These are phyloP conservation scores for Biscogniauxia mediterranea DNA, from an alignment of 2,329 filamentous ascomycete genomes.

Conservation along the genomic window DNA sequence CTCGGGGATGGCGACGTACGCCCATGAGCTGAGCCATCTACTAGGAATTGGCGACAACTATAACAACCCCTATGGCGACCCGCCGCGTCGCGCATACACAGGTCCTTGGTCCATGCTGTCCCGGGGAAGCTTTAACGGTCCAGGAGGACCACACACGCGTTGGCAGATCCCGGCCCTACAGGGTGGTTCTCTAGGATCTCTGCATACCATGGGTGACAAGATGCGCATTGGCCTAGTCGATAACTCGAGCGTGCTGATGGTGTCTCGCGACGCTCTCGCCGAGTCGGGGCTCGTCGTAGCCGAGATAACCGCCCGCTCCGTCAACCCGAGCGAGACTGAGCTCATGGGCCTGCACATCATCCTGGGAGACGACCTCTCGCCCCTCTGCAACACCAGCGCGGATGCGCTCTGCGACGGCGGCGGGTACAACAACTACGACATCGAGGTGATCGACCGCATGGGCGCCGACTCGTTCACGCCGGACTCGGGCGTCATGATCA, in stretches of 20 bases:
- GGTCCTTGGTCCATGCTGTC: constrained; percentile 54
- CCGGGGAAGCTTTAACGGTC: constrained; percentile 51
- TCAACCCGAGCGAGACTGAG: constrained; percentile 38
- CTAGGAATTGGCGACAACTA: constrained; percentile 55
- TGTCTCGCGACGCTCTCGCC: constrained; percentile 43
- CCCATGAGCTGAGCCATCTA: constrained; percentile 52
- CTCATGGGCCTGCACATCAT: constrained; percentile 48
- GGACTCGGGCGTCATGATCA: constrained; percentile 52
- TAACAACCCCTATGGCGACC: constrained; percentile 50
- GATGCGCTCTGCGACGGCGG: constrained; percentile 52
- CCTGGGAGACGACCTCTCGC: constrained; percentile 45
- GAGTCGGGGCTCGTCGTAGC: constrained; percentile 44
- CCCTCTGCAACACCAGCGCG: constrained; percentile 39
- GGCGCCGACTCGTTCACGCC: constrained; percentile 52
- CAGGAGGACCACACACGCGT: constrained; percentile 50
- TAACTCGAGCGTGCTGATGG: constrained; percentile 41
- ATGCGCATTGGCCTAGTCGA: constrained; percentile 48
- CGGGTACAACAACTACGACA: constrained; percentile 48
- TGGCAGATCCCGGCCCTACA: constrained; percentile 51
- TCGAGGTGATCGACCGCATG: constrained; percentile 54
- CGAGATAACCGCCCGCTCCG: constrained; percentile 46
- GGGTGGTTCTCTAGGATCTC: constrained; percentile 48
- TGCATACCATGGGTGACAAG: constrained; percentile 54
- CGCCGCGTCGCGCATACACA: constrained; percentile 46
- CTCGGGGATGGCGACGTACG: constrained; percentile 52